phyloP scores from a whole-genome alignment of 169 alveolate species.

The Plasmodium inui region DNA sequence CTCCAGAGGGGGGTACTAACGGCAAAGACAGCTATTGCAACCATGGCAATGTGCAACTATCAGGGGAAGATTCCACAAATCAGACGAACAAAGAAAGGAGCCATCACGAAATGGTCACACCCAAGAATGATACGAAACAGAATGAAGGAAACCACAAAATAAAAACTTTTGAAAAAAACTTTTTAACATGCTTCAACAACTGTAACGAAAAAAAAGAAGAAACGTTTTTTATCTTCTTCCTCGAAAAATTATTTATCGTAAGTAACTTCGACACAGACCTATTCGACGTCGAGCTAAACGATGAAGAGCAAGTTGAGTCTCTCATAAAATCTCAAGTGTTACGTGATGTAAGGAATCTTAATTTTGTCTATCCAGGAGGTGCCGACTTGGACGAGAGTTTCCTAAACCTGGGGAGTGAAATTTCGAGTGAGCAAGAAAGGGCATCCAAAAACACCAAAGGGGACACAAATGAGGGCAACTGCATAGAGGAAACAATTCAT shows the following conservation, averaged over 20 bases:
- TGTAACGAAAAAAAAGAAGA: constrained; percentile 36
- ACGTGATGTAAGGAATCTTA: constrained; percentile 13
- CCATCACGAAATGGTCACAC: background rate
- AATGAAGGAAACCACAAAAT: background rate
- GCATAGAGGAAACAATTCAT: background rate
- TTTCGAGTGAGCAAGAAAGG: background rate
- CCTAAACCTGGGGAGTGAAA: background rate
- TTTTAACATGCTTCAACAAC: constrained; percentile 43
- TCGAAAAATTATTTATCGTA: constrained; percentile 54
- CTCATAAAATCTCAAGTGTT: background rate
- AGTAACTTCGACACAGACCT: constrained; percentile 60
- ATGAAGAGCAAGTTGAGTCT: constrained; percentile 3
- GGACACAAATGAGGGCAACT: background rate
- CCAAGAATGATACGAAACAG: background rate
- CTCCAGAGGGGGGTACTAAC: background rate
- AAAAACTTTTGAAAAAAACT: background rate
- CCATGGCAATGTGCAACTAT: background rate
- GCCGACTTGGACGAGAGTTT: background rate
- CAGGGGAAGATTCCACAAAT: background rate
- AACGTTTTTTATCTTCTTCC: constrained; percentile 41
- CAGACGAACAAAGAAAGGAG: background rate
- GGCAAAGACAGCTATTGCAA: background rate
- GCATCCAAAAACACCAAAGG: background rate
- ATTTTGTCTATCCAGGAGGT: background rate
- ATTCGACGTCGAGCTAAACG: constrained; percentile 13